Evolutionary conservation across 495 filamentous ascomycete genomes (phyloP).

Genomic region (Amphirosellinia nigrospora): DNA sequence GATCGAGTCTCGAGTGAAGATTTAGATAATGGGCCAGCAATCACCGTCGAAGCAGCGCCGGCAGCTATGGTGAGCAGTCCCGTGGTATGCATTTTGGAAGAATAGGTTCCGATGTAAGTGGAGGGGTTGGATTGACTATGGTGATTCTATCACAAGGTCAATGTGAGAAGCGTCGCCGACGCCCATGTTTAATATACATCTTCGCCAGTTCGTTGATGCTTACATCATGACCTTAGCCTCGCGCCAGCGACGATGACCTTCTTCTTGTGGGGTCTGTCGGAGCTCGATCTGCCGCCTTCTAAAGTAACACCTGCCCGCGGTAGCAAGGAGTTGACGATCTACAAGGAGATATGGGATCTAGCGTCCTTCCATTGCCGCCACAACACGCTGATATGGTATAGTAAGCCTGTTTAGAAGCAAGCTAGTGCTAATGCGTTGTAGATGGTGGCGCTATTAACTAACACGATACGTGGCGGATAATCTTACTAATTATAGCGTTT

Average conservation of each 20-base stretch:
- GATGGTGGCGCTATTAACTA: background rate
- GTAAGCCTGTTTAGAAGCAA: background rate
- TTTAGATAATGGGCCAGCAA: background rate
- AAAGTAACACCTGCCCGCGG: background rate
- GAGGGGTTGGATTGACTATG: background rate
- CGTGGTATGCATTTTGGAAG: background rate
- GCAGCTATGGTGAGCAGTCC: background rate
- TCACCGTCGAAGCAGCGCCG: background rate
- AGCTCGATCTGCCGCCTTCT: background rate
- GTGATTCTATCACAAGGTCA: background rate
- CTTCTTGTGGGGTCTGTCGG: background rate
- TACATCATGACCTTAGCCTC: background rate
- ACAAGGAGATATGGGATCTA: background rate
- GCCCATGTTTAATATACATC: background rate
- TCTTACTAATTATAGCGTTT: no score
- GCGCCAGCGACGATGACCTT: background rate
- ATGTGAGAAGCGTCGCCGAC: background rate
- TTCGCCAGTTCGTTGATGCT: background rate
- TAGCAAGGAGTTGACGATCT: background rate
- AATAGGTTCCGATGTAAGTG: background rate
- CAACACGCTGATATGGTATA: background rate
- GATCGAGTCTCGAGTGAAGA: slow-evolving; percentile 5
- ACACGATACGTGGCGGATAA: background rate
- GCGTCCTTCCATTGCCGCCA: background rate
- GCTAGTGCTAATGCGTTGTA: background rate